Conservation (phyloP, 2,329 filamentous ascomycete species). For the Colletotrichum coccodes region DNA sequence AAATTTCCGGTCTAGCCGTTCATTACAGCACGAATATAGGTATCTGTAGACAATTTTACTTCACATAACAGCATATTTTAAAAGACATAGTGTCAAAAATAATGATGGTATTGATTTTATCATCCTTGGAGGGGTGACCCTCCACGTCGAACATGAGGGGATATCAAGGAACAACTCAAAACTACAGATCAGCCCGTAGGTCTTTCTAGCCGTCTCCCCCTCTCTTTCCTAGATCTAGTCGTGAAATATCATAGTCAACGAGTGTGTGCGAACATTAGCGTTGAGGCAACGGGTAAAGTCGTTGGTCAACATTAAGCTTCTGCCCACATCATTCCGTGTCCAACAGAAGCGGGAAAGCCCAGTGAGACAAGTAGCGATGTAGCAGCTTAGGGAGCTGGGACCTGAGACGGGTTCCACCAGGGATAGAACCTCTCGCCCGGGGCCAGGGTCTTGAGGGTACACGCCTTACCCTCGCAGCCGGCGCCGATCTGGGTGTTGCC, state of each 20-base stretch:
- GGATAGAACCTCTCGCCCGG: constrained; percentile 52
- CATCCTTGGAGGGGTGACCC: not conserved
- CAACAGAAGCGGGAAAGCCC: constrained; percentile 15
- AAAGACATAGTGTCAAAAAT: too few species aligned
- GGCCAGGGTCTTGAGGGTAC: constrained; percentile 36
- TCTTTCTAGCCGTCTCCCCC: not conserved
- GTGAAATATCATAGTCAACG: not conserved
- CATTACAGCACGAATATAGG: too few species aligned
- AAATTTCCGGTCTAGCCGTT: too few species aligned
- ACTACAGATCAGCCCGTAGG: not conserved
- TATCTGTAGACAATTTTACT: too few species aligned
- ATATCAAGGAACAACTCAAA: constrained; percentile 12
- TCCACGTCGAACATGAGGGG: constrained; percentile 1
- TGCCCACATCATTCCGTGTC: constrained; percentile 9
- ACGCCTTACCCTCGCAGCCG: constrained; percentile 39
- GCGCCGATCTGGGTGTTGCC: constrained; percentile 36
- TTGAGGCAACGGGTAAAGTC: not conserved
- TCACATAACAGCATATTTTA: too few species aligned
- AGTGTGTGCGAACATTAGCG: not conserved
- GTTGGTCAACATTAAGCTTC: not conserved
- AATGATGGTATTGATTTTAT: not conserved
- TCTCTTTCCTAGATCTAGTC: not conserved
- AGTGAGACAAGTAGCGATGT: constrained; percentile 19
- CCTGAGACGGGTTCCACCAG: constrained; percentile 37
- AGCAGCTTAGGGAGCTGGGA: constrained; percentile 23